Percentiles rank a stretch among this genome's conserved stretches.
Conservation (phyloP, 495 filamentous ascomycete species). For the Tuber umbilicatum region DNA sequence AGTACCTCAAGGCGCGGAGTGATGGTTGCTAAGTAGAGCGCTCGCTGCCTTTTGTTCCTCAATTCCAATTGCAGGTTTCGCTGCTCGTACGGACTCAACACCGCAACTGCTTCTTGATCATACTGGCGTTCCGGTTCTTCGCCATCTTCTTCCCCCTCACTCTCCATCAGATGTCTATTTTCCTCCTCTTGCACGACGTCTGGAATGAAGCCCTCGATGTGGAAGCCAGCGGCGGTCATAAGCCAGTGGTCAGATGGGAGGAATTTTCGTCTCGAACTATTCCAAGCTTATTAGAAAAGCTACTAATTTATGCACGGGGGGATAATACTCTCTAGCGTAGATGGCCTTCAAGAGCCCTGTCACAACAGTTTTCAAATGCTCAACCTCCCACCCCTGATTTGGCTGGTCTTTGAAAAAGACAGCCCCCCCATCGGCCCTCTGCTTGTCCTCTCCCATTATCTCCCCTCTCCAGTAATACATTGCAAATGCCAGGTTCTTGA, state of each 20-base stretch:
- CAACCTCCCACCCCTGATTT: slow-evolving; percentile 65
- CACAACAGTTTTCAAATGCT: slow-evolving; percentile 70
- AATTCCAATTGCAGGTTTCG: slow-evolving; percentile 44
- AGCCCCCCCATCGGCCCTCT: slow-evolving; percentile 47
- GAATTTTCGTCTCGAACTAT: slow-evolving; percentile 72
- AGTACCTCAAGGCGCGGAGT: slow-evolving; percentile 83
- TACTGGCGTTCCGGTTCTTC: slow-evolving; percentile 47
- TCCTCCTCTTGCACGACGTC: slow-evolving; percentile 86
- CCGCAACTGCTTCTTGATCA: slow-evolving; percentile 39
- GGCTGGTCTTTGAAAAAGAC: slow-evolving; percentile 41
- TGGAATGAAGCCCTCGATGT: slow-evolving; percentile 84
- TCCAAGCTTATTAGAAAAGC: slow-evolving; percentile 14
- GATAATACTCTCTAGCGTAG: slow-evolving; percentile 75
- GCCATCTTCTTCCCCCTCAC: slow-evolving; percentile 48
- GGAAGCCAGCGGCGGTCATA: slow-evolving; percentile 74
- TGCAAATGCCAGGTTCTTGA: slow-evolving; percentile 88
- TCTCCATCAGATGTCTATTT: slow-evolving; percentile 60
- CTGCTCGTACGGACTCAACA: slow-evolving; percentile 40
- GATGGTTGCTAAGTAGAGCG: slow-evolving; percentile 64
- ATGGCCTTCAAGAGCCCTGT: slow-evolving; percentile 80
- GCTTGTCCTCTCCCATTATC: slow-evolving; percentile 52
- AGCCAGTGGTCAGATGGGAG: slow-evolving; percentile 80
- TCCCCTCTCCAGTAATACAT: slow-evolving; percentile 77
- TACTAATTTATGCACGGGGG: not conserved
- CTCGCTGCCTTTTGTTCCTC: slow-evolving; percentile 48